Base-by-base conservation (phyloP, 768 basidiomycete genomes). In the Phallus indusiatus region DNA sequence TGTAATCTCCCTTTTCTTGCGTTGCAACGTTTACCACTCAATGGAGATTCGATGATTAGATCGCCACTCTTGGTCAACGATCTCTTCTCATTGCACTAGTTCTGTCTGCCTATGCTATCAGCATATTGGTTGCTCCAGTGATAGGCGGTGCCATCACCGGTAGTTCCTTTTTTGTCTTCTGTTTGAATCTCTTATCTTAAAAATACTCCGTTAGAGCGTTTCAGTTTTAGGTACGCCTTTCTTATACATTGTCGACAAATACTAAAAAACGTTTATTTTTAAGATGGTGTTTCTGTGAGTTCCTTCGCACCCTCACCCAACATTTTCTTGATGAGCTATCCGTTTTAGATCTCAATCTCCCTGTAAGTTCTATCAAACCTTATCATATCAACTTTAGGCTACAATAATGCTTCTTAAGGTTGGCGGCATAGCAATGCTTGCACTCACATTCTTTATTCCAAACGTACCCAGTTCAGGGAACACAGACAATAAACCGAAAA, bases 61-160 rank as follows among this genome's bases (percentile, higher is more conserved):
- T 61, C 24, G 62, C 46, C 16, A 56, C 60, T 4, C 33, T 63
- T 33, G 22, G 50, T 33, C 22, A 53, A 36, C 9, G 53, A 34
- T 24, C 61, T 10, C 21, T 58, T n/a, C 52, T 62, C 14, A 61
- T 61, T 36, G 61, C 62, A 11, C 20, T 56, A 10, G 11, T 63
- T 2, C 55, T 61, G 7, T 55, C 49, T 17, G 55, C 58, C 3
- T 63, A 20, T 53, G 62, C 55, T 5, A 22, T 58, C 2, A 28
- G 54, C 17, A 62, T 55, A 20, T 48, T 63, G 28, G 18, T 62
- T 2, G 62, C 61, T 8, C 62, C 62, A 11, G 20, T 63, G n/a
- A 22, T 63, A 2, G 62, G 62, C 11, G 62, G 62, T 12, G 62
- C 50, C 11, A 57, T 63, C 47, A 14, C 61, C 36, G 62, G 62